These are phyloP conservation scores for Prinsepia uniflora DNA, from an alignment of 306 rosid genomes.

Conservation along the genomic window DNA sequence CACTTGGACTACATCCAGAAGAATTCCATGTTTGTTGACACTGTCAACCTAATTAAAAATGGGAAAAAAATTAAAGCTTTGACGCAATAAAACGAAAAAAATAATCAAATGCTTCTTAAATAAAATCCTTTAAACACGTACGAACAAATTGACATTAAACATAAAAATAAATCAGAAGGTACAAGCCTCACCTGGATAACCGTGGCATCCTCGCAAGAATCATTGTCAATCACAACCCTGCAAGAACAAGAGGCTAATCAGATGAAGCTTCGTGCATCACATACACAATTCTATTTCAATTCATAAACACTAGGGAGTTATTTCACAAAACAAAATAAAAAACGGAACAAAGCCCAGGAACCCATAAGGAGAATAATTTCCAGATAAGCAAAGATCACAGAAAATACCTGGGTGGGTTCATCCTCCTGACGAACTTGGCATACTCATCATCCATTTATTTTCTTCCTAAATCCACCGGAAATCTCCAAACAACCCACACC, in stretches of 20 bases:
- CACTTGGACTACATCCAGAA: slow-evolving; percentile 85
- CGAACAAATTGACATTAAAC: neutral
- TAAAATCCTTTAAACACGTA: slow-evolving; percentile 5
- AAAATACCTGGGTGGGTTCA: slow-evolving; percentile 59
- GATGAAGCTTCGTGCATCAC: slow-evolving; percentile 13
- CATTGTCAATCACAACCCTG: slow-evolving; percentile 92
- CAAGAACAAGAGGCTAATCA: slow-evolving; percentile 32
- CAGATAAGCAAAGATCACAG: neutral
- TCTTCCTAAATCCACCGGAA: neutral
- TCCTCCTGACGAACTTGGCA: slow-evolving; percentile 55
- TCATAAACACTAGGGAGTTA: too few relatives aligned
- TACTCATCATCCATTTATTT: slow-evolving; percentile 48
- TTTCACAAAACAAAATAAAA: neutral
- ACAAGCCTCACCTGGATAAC: slow-evolving; percentile 59
- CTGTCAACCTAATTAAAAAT: slow-evolving; percentile 66
- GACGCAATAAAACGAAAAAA: neutral
- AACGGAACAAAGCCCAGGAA: slow-evolving; percentile 5
- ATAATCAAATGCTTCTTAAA: slow-evolving; percentile 3
- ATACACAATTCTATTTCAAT: slow-evolving; percentile 10
- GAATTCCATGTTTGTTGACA: slow-evolving; percentile 87
- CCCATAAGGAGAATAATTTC: neutral
- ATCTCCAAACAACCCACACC: neutral
- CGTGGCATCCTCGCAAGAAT: slow-evolving; percentile 69
- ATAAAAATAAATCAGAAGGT: slow-evolving; percentile 3
- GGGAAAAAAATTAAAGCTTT: neutral